phyloP scores from a whole-genome alignment of 2,329 filamentous ascomycete species.

The Diaporthe sp. region DNA sequence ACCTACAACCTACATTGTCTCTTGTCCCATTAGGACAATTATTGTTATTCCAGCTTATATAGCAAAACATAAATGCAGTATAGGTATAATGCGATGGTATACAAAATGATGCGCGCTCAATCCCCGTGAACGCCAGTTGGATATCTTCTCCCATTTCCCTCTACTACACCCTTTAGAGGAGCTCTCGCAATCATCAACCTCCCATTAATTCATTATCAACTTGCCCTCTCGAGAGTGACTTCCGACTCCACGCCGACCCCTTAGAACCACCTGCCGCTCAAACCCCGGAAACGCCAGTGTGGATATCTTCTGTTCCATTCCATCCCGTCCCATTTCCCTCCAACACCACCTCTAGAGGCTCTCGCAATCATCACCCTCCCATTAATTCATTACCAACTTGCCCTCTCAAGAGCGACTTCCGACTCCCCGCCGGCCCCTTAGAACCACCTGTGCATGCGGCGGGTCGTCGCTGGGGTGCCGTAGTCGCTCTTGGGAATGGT shows the following conservation, averaged over 20 bases:
- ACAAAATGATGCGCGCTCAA: not conserved
- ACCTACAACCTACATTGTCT: no score
- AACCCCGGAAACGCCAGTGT: conserved; percentile 9
- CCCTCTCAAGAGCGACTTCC: not conserved
- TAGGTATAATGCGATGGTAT: conserved; percentile 33
- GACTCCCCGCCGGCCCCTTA: not conserved
- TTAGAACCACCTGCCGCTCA: conserved; percentile 41
- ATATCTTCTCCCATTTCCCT: not conserved
- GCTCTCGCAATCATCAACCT: not conserved
- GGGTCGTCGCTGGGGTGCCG: conserved; percentile 38
- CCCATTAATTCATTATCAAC: conserved; percentile 5
- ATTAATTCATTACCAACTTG: not conserved
- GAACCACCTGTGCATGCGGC: conserved; percentile 44
- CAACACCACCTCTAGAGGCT: not conserved
- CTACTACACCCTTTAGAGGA: not conserved
- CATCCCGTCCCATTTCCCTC: not conserved
- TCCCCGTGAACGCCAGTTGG: conserved; percentile 11
- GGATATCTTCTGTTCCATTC: not conserved
- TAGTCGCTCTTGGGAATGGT: conserved; percentile 50
- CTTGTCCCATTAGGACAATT: no score
- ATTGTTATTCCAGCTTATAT: no score
- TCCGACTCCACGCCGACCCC: not conserved
- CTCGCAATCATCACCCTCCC: not conserved
- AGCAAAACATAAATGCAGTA: not conserved
- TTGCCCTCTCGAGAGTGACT: not conserved